A percentile compares a stretch with the other conserved stretches of the same genome.
phyloP scores from a whole-genome alignment of 164 flowering plant species.

The Cinnamomum chago region DNA sequence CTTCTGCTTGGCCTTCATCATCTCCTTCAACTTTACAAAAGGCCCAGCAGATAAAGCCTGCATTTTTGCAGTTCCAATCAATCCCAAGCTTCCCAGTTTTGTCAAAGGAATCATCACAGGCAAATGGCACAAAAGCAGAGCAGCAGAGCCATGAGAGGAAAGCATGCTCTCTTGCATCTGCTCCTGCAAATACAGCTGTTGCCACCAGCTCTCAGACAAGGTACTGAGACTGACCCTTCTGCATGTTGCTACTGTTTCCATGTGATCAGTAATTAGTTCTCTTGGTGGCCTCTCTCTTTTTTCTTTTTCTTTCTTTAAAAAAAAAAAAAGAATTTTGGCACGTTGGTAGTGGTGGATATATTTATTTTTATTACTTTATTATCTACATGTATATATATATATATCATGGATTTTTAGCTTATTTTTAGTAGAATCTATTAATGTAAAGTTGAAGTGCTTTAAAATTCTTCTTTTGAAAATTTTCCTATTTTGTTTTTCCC shows the following conservation, averaged over 20 bases:
- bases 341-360: neutral
- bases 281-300: no score
- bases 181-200: conserved; percentile 44
- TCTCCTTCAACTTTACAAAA: conserved; percentile 21
- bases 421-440: no score
- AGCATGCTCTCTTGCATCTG: conserved; percentile 35
- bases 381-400: no score
- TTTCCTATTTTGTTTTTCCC: no score
- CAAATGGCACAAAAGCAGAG: conserved; percentile 40
- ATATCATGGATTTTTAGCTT: no score
- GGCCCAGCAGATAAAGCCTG: conserved; percentile 21
- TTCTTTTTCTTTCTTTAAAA: neutral
- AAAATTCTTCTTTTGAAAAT: no score
- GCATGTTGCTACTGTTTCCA: neutral
- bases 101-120: conserved; percentile 49
- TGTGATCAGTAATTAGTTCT: neutral
- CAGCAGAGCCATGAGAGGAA: conserved; percentile 50
- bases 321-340: neutral
- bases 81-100: conserved; percentile 26
- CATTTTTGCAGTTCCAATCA: conserved; percentile 30
- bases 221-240: conserved; percentile 29
- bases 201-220: conserved; percentile 75
- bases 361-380: no score
- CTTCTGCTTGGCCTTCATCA: conserved; percentile 20
- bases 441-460: no score